A percentile compares a stretch with the other conserved stretches of the same genome.
Conservation (phyloP, 192 early-diverging fungal genomes). For the Coemansia erecta region DNA sequence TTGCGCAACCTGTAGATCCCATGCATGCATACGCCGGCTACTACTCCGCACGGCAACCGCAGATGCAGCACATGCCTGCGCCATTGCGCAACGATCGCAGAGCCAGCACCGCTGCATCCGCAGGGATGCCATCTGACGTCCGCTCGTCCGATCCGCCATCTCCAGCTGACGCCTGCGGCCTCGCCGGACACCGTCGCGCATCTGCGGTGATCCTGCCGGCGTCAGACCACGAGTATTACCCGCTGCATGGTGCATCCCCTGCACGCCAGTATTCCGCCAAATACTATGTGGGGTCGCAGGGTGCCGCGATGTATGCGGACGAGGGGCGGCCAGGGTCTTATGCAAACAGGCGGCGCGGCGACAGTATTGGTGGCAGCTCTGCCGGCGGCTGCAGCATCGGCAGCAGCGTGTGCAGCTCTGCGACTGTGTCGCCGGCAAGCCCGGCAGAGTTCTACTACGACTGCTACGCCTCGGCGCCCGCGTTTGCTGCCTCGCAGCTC, state of each 20-base stretch:
- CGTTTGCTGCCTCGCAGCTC: background rate
- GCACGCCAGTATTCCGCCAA: background rate
- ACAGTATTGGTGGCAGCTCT: slow-evolving; percentile 7
- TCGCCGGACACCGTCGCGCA: background rate
- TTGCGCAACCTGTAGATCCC: too few species aligned
- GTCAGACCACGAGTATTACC: background rate
- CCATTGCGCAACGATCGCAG: too few species aligned
- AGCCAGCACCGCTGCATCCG: too few species aligned
- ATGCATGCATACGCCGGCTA: too few species aligned
- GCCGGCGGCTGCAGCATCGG: slow-evolving; percentile 16
- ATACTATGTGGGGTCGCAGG: background rate
- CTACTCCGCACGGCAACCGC: too few species aligned
- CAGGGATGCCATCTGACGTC: too few species aligned
- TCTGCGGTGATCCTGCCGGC: background rate
- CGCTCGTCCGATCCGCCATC: too few species aligned
- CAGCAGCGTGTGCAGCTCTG: slow-evolving; percentile 24
- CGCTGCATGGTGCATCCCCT: background rate
- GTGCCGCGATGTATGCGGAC: background rate
- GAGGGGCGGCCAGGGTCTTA: slow-evolving; percentile 8
- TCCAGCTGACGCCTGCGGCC: too few species aligned
- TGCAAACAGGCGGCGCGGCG: slow-evolving; percentile 20
- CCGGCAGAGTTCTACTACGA: slow-evolving; percentile 3
- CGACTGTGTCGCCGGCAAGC: slow-evolving; percentile 6
- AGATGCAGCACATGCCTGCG: too few species aligned
- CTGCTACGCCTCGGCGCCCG: background rate